phyloP scores from a whole-genome alignment of 306 rosid genomes.

The Pyrus pyrifolia region DNA sequence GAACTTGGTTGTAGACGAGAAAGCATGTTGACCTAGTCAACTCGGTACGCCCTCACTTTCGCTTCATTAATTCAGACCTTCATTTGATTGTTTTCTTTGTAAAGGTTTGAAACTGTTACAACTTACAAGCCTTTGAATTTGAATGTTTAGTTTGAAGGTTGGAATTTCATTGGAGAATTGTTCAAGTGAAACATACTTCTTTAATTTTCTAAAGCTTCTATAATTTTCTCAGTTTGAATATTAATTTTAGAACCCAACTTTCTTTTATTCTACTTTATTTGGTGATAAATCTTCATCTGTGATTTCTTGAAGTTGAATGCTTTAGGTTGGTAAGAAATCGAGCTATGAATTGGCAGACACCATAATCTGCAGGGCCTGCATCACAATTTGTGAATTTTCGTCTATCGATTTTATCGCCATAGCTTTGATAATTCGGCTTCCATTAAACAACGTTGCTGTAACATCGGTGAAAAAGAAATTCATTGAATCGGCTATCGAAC shows the following conservation, averaged over 20 bases:
- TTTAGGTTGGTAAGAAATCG: not conserved
- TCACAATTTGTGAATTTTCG: not conserved
- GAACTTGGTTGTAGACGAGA: too few species aligned
- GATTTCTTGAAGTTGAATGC: not conserved
- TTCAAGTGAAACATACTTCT: not conserved
- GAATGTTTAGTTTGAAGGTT: not conserved
- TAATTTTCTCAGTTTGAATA: not conserved
- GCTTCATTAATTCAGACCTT: too few species aligned
- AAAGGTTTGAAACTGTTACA: not conserved
- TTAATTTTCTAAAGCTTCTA: not conserved
- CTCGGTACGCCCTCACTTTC: too few species aligned
- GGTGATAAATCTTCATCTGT: not conserved
- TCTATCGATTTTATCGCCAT: not conserved
- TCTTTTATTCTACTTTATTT: not conserved
- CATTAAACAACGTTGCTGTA: not conserved
- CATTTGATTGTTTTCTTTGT: not conserved
- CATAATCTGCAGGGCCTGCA: not conserved
- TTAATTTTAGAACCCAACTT: not conserved
- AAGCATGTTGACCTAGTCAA: too few species aligned
- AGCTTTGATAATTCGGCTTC: not conserved
- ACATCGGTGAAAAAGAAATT: not conserved
- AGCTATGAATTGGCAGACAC: not conserved
- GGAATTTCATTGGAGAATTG: not conserved
- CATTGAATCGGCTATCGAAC: conserved; percentile 10
- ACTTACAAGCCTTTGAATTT: not conserved